phyloP scores from a whole-genome alignment of 768 basidiomycete genomes.

The Lepiota venenata region DNA sequence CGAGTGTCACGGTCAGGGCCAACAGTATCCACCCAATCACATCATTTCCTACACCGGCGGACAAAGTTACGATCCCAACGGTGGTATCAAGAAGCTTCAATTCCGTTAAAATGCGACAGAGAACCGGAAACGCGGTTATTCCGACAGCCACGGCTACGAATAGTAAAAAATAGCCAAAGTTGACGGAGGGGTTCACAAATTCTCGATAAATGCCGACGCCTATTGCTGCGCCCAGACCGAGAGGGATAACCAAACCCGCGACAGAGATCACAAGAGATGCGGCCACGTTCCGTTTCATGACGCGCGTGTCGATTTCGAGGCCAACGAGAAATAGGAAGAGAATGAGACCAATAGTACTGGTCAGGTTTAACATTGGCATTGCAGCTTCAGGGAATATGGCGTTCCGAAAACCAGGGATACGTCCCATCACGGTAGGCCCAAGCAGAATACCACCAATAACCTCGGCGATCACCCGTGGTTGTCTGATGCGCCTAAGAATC shows the following conservation, averaged over 20 bases:
- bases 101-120: slow-evolving; percentile 83
- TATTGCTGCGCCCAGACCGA: slow-evolving; percentile 74
- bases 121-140: slow-evolving; percentile 80
- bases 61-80: slow-evolving; percentile 80
- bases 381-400: slow-evolving; percentile 54
- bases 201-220: slow-evolving; percentile 73
- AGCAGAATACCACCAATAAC: slow-evolving; percentile 88
- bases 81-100: slow-evolving; percentile 78
- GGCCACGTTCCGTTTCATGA: slow-evolving; percentile 62
- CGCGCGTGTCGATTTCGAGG: slow-evolving; percentile 73
- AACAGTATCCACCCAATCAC: slow-evolving; percentile 82
- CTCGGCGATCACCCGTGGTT: slow-evolving; percentile 93
- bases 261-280: slow-evolving; percentile 57
- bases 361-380: slow-evolving; percentile 61
- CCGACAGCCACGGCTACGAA: slow-evolving; percentile 83
- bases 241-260: slow-evolving; percentile 71
- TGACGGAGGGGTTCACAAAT: slow-evolving; percentile 54
- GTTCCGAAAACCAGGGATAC: slow-evolving; percentile 67
- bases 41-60: slow-evolving; percentile 81
- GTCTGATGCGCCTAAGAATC: slow-evolving; percentile 63
- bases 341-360: slow-evolving; percentile 72
- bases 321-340: slow-evolving; percentile 84
- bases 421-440: slow-evolving; percentile 75
- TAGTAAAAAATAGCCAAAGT: slow-evolving; percentile 79
- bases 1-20: slow-evolving; percentile 79